phyloP scores from a whole-genome alignment of 2,329 filamentous ascomycete species.

The Colletotrichum sp. region DNA sequence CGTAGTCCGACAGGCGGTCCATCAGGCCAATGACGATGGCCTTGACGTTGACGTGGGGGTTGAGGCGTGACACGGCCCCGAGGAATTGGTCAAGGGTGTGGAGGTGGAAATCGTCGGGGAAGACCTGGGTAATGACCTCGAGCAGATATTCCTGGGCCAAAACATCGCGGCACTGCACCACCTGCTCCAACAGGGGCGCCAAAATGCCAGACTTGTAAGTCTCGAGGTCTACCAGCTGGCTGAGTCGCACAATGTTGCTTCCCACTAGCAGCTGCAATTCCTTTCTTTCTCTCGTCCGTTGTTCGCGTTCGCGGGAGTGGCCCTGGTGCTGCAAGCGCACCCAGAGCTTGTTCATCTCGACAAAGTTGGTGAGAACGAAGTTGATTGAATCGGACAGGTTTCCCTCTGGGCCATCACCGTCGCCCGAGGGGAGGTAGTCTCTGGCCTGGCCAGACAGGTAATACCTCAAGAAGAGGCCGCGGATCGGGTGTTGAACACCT shows the following conservation, averaged over 20 bases:
- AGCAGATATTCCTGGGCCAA: conserved; percentile 96
- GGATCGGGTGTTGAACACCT: conserved; percentile 95
- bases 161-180: conserved; percentile 97
- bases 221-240: conserved; percentile 93
- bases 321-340: conserved; percentile 97
- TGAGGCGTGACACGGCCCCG: conserved; percentile 88
- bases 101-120: conserved; percentile 97
- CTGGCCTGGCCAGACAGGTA: conserved; percentile 95
- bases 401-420: conserved; percentile 89
- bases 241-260: conserved; percentile 93
- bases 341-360: conserved; percentile 99
- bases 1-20: conserved; percentile 94
- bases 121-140: conserved; percentile 98
- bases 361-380: conserved; percentile 97
- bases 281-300: conserved; percentile 91
- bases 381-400: conserved; percentile 98
- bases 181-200: conserved; percentile 89
- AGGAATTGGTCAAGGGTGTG: conserved; percentile 96
- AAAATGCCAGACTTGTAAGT: conserved; percentile 92
- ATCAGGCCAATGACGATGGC: conserved; percentile 97
- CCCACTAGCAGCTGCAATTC: conserved; percentile 95
- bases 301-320: conserved; percentile 91
- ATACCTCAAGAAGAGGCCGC: conserved; percentile 93
- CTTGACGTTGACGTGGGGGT: conserved; percentile 97
- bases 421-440: conserved; percentile 82